Percentiles rank a stretch among this genome's conserved stretches.
Evolutionary conservation across 169 alveolate genomes (phyloP).

Genomic region (Eimeria praecox): DNA sequence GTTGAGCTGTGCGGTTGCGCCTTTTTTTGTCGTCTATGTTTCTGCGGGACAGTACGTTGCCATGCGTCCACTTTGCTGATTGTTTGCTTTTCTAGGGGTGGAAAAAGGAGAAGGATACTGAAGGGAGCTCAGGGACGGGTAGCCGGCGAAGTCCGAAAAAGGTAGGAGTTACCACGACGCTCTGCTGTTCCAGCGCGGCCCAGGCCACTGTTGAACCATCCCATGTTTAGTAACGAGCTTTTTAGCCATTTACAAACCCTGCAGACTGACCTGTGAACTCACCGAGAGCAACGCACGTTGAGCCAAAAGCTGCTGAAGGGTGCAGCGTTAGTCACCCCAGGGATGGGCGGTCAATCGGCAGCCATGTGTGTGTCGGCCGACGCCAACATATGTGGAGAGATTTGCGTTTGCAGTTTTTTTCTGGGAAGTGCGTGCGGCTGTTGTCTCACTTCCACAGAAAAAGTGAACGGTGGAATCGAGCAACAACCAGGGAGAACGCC

Average conservation of each 20-base stretch:
- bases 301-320: too few relatives aligned
- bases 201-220: too few relatives aligned
- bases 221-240: too few relatives aligned
- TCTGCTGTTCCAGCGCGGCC: neutral
- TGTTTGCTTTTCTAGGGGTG: neutral
- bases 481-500: neutral
- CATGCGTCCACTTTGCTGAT: neutral
- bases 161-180: neutral
- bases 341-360: too few relatives aligned
- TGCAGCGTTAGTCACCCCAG: too few relatives aligned
- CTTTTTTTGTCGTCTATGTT: neutral
- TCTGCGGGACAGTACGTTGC: neutral
- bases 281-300: too few relatives aligned
- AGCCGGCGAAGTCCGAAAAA: too few relatives aligned
- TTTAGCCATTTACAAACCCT: too few relatives aligned
- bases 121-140: neutral
- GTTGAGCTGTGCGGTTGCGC: neutral
- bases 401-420: too few relatives aligned
- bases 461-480: neutral
- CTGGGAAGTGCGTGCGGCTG: neutral
- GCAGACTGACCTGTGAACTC: too few relatives aligned
- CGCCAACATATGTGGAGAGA: too few relatives aligned
- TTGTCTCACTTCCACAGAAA: neutral
- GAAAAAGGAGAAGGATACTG: neutral
- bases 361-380: too few relatives aligned